Conservation (phyloP, 2,329 filamentous ascomycete genomes). For the Teratosphaeria destructans region DNA sequence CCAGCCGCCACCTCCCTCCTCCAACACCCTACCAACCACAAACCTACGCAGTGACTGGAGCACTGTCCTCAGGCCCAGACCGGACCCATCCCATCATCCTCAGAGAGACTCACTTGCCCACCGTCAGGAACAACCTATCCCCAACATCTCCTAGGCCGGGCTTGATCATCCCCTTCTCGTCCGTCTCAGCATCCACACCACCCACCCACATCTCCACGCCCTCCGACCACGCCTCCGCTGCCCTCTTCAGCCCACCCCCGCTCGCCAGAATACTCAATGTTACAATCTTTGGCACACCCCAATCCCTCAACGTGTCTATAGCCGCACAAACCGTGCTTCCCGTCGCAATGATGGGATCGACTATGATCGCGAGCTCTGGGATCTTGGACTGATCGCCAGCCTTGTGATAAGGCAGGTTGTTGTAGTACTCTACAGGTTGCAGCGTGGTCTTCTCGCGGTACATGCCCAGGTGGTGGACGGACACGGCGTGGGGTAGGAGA, state of each 20-base stretch:
- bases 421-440: constrained; percentile 92
- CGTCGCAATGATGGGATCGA: constrained; percentile 90
- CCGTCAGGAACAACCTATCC: constrained; percentile 77
- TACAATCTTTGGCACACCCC: constrained; percentile 76
- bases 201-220: constrained; percentile 74
- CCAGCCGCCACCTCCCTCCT: neutral
- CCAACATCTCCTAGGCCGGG: constrained; percentile 86
- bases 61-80: neutral
- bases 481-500: constrained; percentile 67
- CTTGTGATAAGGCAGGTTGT: constrained; percentile 74
- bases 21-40: neutral
- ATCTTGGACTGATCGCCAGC: constrained; percentile 31
- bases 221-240: constrained; percentile 68
- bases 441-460: constrained; percentile 84
- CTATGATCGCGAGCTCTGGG: constrained; percentile 63
- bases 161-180: constrained; percentile 77
- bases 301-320: constrained; percentile 79
- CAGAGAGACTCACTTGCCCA: constrained; percentile 56
- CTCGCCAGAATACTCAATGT: constrained; percentile 68
- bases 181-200: constrained; percentile 63
- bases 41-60: neutral
- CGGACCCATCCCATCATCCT: neutral
- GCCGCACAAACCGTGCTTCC: constrained; percentile 82
- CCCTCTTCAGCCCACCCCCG: constrained; percentile 56
- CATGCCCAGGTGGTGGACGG: constrained; percentile 87